Percentiles rank a stretch among this genome's conserved stretches.
These are phyloP conservation scores for Tricholoma matsutake DNA, from an alignment of 768 basidiomycete species.

Conservation along the genomic window DNA sequence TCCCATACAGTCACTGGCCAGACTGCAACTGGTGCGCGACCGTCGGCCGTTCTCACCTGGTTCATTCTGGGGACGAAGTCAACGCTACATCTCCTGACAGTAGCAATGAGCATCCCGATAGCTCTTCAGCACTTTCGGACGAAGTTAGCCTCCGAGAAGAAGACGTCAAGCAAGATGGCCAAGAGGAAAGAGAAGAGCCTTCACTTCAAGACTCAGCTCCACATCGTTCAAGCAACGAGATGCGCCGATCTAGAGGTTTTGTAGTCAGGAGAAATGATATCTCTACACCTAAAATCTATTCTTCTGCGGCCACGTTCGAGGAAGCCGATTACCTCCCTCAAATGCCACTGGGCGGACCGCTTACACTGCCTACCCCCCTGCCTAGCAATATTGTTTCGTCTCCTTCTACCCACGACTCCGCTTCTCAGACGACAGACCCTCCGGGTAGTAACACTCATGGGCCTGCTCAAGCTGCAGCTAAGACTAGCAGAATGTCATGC, in stretches of 20 bases:
- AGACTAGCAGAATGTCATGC: not conserved
- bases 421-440: not conserved
- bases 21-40: not conserved
- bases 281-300: not conserved
- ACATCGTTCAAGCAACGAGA: not conserved
- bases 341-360: not conserved
- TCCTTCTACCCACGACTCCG: not conserved
- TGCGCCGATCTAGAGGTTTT: not conserved
- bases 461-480: not conserved
- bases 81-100: not conserved
- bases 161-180: not conserved
- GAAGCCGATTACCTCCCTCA: not conserved
- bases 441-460: not conserved
- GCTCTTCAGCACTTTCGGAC: not conserved
- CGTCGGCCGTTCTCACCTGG: not conserved
- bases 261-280: not conserved
- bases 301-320: not conserved
- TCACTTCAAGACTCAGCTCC: not conserved
- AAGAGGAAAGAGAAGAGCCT: not conserved
- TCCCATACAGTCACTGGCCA: not conserved
- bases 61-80: not conserved
- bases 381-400: not conserved
- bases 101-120: not conserved
- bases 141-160: not conserved
- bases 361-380: not conserved